Conservation (phyloP, 768 basidiomycete species). For the Floccularia luteovirens region DNA sequence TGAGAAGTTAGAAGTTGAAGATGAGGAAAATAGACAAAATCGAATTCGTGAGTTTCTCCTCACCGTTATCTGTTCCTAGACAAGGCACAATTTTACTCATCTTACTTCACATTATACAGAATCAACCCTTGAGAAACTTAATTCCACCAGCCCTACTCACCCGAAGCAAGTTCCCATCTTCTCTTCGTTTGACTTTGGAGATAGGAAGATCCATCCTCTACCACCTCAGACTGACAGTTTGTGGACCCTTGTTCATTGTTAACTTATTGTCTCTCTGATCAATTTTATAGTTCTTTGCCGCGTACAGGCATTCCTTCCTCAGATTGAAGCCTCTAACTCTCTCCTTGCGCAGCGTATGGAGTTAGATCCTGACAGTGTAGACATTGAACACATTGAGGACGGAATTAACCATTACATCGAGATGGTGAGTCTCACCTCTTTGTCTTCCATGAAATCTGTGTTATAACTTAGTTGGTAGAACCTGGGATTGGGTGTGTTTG, state of each 20-base stretch:
- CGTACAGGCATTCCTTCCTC: constrained; percentile 60
- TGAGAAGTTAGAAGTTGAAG: constrained; percentile 37
- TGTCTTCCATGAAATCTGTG: constrained; percentile 7
- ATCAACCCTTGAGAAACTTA: constrained; percentile 31
- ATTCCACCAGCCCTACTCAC: constrained; percentile 14
- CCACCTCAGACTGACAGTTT: constrained; percentile 42
- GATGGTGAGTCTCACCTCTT: constrained; percentile 36
- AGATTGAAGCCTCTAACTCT: constrained; percentile 58
- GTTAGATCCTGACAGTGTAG: constrained; percentile 48
- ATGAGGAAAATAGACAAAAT: constrained; percentile 33
- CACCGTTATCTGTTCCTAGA: constrained; percentile 6
- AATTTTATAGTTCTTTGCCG: constrained; percentile 48
- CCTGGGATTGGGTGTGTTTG: constrained; percentile 58
- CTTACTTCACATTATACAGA: no score
- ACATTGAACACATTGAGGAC: constrained; percentile 57
- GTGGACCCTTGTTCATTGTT: constrained; percentile 12
- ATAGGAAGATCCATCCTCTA: constrained; percentile 24
- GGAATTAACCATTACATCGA: constrained; percentile 51
- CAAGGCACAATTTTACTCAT: constrained; percentile 4
- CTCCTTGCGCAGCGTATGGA: constrained; percentile 37
- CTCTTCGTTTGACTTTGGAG: constrained; percentile 28
- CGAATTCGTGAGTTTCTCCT: constrained; percentile 31
- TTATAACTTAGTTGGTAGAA: constrained; percentile 29
- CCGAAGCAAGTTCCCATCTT: constrained; percentile 10
- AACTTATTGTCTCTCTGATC: constrained; percentile 1